Evolutionary conservation across 805 yeast genomes (phyloP).

Genomic region (Yarrowia sp.): DNA sequence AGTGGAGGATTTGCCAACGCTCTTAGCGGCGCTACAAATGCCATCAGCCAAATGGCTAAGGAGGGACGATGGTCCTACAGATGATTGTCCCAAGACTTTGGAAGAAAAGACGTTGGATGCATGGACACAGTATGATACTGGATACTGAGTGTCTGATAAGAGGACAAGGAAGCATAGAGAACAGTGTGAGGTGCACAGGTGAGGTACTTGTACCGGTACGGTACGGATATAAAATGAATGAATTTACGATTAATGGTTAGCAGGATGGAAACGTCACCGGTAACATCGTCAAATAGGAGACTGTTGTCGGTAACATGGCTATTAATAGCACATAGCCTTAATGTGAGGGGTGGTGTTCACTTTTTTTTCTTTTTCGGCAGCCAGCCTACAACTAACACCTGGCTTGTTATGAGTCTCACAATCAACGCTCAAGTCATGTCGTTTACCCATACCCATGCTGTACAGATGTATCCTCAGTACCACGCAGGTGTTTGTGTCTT

Average conservation of each 20-base stretch:
- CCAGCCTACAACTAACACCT: no score
- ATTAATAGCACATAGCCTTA: neutral
- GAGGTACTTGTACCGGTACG: neutral
- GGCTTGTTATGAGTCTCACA: neutral
- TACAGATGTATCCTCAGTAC: neutral
- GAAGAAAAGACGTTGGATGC: neutral
- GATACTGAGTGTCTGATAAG: neutral
- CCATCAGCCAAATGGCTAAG: conserved; percentile 32
- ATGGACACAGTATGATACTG: neutral
- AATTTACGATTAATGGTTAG: neutral
- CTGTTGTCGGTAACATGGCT: neutral
- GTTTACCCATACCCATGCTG: neutral
- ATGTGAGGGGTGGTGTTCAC: no score
- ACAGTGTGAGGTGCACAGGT: neutral
- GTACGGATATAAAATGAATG: neutral
- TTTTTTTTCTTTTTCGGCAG: no score
- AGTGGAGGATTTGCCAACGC: conserved; percentile 31
- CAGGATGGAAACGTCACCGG: neutral
- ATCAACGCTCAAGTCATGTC: neutral
- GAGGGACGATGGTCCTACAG: conserved; percentile 29
- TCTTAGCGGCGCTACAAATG: conserved; percentile 32
- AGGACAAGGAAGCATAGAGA: conserved; percentile 11
- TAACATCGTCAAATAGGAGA: no score
- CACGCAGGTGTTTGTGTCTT: neutral
- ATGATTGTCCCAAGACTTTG: neutral